Evolutionary conservation across 805 yeast genomes (phyloP).

Genomic region (Sugiyamaella boreocaroliniensis): DNA sequence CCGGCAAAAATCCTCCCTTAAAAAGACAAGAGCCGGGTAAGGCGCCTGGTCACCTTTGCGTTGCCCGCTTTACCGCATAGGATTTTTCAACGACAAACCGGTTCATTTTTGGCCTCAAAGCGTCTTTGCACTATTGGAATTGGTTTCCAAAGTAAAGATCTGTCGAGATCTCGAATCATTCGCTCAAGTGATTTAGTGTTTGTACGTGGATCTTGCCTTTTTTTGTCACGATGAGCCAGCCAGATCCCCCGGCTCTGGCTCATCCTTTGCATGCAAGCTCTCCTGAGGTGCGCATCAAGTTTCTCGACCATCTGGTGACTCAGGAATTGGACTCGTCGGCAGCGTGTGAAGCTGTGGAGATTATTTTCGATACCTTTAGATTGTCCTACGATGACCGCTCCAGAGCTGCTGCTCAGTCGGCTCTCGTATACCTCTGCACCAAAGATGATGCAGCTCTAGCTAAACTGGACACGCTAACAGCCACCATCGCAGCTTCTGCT

Average conservation of each 20-base stretch:
- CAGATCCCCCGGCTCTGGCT: background rate
- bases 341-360: constrained; percentile 4
- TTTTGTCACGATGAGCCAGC: background rate
- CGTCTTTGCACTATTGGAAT: background rate
- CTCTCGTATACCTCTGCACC: constrained; percentile 35
- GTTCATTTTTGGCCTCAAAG: background rate
- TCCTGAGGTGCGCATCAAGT: background rate
- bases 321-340: background rate
- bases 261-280: background rate
- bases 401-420: constrained; percentile 36
- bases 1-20: background rate
- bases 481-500: background rate
- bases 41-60: background rate
- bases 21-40: background rate
- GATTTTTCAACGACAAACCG: background rate
- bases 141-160: too few species aligned
- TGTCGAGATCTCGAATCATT: too few species aligned
- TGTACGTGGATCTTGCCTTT: background rate
- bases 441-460: constrained; percentile 32
- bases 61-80: background rate
- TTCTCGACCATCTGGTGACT: background rate
- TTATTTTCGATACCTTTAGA: constrained; percentile 42
- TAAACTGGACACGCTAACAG: constrained; percentile 28
- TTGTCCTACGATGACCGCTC: constrained; percentile 48
- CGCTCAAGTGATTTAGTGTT: too few species aligned